Conservation (phyloP, 2,329 filamentous ascomycete genomes). For the Penicillium hordei region DNA sequence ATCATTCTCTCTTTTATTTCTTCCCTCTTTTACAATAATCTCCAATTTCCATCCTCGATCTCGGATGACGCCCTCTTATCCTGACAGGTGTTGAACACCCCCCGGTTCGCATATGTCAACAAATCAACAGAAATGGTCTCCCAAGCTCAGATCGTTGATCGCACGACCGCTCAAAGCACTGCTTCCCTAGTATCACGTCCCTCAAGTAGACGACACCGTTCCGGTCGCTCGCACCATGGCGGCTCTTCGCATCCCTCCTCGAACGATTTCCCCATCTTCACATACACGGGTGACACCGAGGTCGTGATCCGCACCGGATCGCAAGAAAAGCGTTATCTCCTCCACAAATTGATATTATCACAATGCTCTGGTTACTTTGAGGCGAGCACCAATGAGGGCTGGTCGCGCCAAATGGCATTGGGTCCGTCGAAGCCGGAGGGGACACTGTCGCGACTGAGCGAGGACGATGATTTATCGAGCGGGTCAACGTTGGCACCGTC, state of each 20-base stretch:
- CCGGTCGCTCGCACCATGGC: constrained; percentile 78
- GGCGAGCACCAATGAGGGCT: constrained; percentile 72
- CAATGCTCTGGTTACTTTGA: constrained; percentile 95
- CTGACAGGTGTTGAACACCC: constrained; percentile 16
- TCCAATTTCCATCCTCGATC: not conserved
- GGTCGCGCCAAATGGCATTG: constrained; percentile 53
- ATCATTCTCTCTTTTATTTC: not conserved
- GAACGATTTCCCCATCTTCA: constrained; percentile 92
- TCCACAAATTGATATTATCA: constrained; percentile 82
- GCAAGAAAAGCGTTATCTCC: constrained; percentile 77
- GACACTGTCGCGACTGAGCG: constrained; percentile 37
- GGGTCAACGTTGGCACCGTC: constrained; percentile 41
- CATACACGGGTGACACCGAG: constrained; percentile 88
- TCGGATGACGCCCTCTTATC: constrained; percentile 16
- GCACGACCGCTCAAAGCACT: constrained; percentile 59
- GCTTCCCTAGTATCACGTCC: constrained; percentile 65
- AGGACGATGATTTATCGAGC: constrained; percentile 37
- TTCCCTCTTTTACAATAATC: not conserved
- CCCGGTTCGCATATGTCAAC: constrained; percentile 5
- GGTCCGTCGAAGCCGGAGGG: constrained; percentile 50
- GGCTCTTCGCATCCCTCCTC: constrained; percentile 67
- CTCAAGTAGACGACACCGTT: constrained; percentile 66
- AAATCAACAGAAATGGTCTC: constrained; percentile 35
- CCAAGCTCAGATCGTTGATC: constrained; percentile 49
- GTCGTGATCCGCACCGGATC: constrained; percentile 70